Evolutionary conservation across 768 basidiomycete genomes (phyloP).

Genomic region (Dendrothele bispora): DNA sequence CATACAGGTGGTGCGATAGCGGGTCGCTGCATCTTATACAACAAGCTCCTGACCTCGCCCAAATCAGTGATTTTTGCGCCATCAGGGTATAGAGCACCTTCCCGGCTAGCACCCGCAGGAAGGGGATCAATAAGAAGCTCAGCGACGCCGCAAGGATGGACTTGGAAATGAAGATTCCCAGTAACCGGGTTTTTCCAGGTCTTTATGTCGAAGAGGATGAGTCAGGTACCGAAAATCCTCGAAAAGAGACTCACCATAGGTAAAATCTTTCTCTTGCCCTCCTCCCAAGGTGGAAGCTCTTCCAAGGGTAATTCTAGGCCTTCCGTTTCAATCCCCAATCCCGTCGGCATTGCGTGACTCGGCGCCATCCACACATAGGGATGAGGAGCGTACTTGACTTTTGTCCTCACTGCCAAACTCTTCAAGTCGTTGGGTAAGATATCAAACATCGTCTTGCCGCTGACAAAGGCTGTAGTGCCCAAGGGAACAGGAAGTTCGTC

Average conservation of each 20-base stretch:
- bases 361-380: slow-evolving; percentile 92
- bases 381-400: slow-evolving; percentile 80
- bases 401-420: slow-evolving; percentile 75
- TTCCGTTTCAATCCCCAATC: slow-evolving; percentile 80
- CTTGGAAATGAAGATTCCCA: slow-evolving; percentile 80
- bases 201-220: slow-evolving; percentile 40
- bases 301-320: slow-evolving; percentile 64
- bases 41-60: slow-evolving; percentile 63
- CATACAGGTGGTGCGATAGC: slow-evolving; percentile 73
- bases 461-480: slow-evolving; percentile 84
- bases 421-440: slow-evolving; percentile 70
- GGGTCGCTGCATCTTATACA: slow-evolving; percentile 88
- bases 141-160: slow-evolving; percentile 77
- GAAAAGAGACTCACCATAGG: slow-evolving; percentile 37
- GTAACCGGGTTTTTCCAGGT: slow-evolving; percentile 93
- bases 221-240: slow-evolving; percentile 2
- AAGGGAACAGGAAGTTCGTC: slow-evolving; percentile 82
- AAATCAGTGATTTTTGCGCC: slow-evolving; percentile 78
- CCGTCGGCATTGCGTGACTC: slow-evolving; percentile 71
- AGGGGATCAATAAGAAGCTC: slow-evolving; percentile 76
- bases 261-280: slow-evolving; percentile 67
- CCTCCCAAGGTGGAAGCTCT: slow-evolving; percentile 83
- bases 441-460: slow-evolving; percentile 83
- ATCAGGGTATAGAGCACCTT: slow-evolving; percentile 78
- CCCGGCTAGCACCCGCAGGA: slow-evolving; percentile 54